phyloP scores from a whole-genome alignment of 805 yeast genomes.

The Lachancea dasiensis region DNA sequence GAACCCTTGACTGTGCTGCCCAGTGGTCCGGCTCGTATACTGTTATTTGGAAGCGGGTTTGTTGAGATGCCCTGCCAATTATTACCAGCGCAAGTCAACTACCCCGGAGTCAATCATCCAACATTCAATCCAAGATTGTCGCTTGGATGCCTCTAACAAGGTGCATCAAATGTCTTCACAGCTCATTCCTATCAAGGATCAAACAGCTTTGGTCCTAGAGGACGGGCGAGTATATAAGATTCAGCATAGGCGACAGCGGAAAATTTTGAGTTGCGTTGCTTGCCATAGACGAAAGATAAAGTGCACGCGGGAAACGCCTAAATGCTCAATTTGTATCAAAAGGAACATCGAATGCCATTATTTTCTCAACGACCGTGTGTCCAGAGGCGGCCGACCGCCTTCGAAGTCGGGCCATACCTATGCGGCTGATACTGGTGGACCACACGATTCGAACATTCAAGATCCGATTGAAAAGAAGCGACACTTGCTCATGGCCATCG shows the following conservation, averaged over 20 bases:
- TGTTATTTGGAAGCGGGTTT: too few relatives aligned
- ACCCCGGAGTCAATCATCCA: too few relatives aligned
- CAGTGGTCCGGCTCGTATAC: too few relatives aligned
- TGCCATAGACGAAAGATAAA: constrained; percentile 55
- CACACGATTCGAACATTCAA: constrained; percentile 22
- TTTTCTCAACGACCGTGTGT: constrained; percentile 51
- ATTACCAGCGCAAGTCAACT: too few relatives aligned
- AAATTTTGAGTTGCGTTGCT: constrained; percentile 49
- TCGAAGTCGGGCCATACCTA: too few relatives aligned
- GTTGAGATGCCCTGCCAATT: too few relatives aligned
- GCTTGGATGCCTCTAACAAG: too few relatives aligned
- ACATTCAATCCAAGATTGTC: too few relatives aligned
- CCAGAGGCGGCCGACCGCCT: constrained; percentile 27
- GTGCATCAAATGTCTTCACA: constrained; percentile 13
- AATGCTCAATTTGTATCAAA: constrained; percentile 46
- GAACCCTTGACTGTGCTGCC: too few relatives aligned
- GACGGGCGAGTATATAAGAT: constrained; percentile 53
- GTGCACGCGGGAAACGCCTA: constrained; percentile 48
- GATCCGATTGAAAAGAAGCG: constrained; percentile 9
- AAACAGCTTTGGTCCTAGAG: constrained; percentile 36
- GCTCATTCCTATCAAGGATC: constrained; percentile 31
- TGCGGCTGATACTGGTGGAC: too few relatives aligned
- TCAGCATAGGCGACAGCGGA: constrained; percentile 55
- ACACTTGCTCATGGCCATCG: constrained; percentile 12
- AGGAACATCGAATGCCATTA: constrained; percentile 45